A percentile compares a stretch with the other conserved stretches of the same genome.
These are phyloP conservation scores for Calocybe gangraenosa DNA, from an alignment of 768 basidiomycete species.

Conservation along the genomic window DNA sequence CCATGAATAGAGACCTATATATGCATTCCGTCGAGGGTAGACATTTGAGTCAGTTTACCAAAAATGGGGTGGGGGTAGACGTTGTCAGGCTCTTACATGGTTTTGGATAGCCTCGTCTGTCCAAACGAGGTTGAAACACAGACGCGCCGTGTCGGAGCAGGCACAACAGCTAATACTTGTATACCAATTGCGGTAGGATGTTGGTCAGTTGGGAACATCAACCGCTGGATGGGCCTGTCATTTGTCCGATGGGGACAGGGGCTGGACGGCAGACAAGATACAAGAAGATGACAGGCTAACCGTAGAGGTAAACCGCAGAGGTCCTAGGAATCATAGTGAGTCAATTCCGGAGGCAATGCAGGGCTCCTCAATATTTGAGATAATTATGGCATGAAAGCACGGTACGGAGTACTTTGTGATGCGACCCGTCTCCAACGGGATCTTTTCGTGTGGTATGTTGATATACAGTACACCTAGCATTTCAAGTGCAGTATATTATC, in stretches of 20 bases:
- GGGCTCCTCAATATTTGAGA: not conserved
- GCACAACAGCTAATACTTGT: conserved; percentile 7
- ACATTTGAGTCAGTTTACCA: conserved; percentile 17
- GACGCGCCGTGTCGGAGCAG: conserved; percentile 17
- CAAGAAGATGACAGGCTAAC: too few relatives aligned
- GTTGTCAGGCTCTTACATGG: conserved; percentile 20
- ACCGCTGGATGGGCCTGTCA: conserved; percentile 8
- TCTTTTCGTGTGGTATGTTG: not conserved
- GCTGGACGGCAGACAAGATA: conserved; percentile 5
- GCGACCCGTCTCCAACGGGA: too few relatives aligned
- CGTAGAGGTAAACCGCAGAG: conserved; percentile 1
- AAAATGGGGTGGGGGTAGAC: conserved; percentile 15
- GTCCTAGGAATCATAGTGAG: conserved; percentile 9
- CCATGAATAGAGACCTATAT: conserved; percentile 6
- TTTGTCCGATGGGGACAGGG: conserved; percentile 11
- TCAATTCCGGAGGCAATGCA: conserved; percentile 12
- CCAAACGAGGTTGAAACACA: conserved; percentile 25
- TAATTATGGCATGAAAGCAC: too few relatives aligned
- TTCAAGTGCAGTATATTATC: too few relatives aligned
- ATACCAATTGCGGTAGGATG: conserved; percentile 7
- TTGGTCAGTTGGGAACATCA: conserved; percentile 10
- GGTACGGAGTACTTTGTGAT: too few relatives aligned
- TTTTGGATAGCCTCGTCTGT: conserved; percentile 32
- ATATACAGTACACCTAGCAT: not conserved
- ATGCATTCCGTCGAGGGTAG: conserved; percentile 9